Conservation (phyloP, 148 eudicot genomes). For the Silene uniflora region DNA sequence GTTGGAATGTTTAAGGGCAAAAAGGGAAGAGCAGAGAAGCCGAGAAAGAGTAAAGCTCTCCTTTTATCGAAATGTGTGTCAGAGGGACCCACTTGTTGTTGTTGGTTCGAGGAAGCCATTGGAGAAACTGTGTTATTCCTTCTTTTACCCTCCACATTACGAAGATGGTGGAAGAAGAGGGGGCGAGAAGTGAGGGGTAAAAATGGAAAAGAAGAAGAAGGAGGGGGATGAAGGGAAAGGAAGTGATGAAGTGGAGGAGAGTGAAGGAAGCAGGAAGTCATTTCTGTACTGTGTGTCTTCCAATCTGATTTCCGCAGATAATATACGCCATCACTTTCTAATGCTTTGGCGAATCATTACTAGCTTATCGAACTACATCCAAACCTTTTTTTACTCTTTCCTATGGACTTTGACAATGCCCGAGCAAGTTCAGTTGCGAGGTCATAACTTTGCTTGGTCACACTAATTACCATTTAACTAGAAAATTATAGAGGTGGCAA, state of each 20-base stretch:
- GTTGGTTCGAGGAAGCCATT: constrained; percentile 38
- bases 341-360: not conserved
- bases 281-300: not conserved
- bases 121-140: constrained; percentile 27
- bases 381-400: too few species aligned
- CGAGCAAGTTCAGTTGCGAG: too few species aligned
- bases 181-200: constrained; percentile 31
- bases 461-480: too few species aligned
- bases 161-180: constrained; percentile 21
- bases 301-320: not conserved
- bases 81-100: constrained; percentile 20
- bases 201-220: constrained; percentile 29
- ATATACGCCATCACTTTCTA: not conserved
- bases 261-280: constrained; percentile 46
- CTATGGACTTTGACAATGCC: too few species aligned
- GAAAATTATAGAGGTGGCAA: too few species aligned
- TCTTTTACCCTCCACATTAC: constrained; percentile 33
- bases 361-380: too few species aligned
- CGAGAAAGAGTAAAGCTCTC: constrained; percentile 55
- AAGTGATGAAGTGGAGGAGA: constrained; percentile 40
- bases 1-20: constrained; percentile 37
- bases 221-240: constrained; percentile 28
- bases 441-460: too few species aligned
- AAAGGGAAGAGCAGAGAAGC: constrained; percentile 57
- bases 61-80: constrained; percentile 33